Evolutionary conservation across 805 yeast genomes (phyloP), one percentile per base, ranked within the genome.

Genomic region (Kregervanrija fluxuum): DNA sequence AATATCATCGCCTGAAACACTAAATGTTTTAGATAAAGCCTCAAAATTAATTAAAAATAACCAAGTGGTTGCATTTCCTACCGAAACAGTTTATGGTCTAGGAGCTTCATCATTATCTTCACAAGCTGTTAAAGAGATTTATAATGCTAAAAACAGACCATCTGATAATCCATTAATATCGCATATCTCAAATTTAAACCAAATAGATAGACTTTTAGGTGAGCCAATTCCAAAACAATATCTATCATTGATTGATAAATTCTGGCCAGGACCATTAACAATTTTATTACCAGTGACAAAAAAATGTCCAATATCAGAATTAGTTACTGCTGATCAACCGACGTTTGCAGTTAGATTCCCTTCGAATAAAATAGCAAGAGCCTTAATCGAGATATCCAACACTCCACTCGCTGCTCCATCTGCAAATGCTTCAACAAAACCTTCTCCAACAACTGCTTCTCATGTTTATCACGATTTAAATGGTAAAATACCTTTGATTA

Each of bases 251-350:
- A 69, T 90, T 10, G 70, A 72, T 2, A 72, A 71, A 49, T 84
- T 85, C 55, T 93, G 98, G 98, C 99, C 99, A 0, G 99, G 99
- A 0, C 98, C 99, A 0, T 66, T 93, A 45, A 89, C 96, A 0
- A 86, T 93, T 32, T 62, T 93, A 41, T 66, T 93, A 15, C 96
- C 96, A 0, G 69, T 77, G 5, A 64, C 67, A 28, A 52, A 48
- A 5, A 55, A 57, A 3, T 66, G 74, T 6, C 77, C 77, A 1
- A 67, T 91, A 2, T 88, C 96, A 2, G 68, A 70, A 32, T 68
- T 77, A 13, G 95, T 93, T 16, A 91, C 99, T 0, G 93, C 91
- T 0, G 81, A 79, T 8, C 97, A 91, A 60, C 71, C 79, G 13
- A 93, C 99, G 0, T 86, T 90, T 60, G 99, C 97, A 0, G 95